Evolutionary conservation across 495 filamentous ascomycete genomes (phyloP).

Genomic region (Copromyces sp.): DNA sequence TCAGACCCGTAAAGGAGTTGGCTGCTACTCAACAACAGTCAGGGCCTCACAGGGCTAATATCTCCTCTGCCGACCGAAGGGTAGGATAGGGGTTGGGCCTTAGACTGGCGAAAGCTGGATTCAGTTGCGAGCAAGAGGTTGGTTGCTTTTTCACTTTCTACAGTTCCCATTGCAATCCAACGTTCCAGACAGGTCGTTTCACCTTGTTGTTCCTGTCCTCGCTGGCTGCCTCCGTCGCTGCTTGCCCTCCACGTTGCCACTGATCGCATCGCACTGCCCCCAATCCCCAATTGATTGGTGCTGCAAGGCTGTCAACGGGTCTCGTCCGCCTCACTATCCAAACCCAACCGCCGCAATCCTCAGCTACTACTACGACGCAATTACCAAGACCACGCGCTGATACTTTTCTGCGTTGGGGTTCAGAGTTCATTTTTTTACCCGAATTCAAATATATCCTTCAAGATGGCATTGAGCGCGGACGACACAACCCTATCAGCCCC

Average conservation of each 20-base stretch:
- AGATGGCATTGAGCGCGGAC: conserved; percentile 30
- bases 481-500: conserved; percentile 26
- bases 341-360: neutral
- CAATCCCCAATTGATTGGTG: neutral
- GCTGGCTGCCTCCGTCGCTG: neutral
- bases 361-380: neutral
- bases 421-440: neutral
- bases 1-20: neutral
- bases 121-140: neutral
- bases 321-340: neutral
- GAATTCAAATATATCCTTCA: neutral
- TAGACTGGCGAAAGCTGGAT: neutral
- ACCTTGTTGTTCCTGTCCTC: neutral
- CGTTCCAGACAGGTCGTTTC: neutral
- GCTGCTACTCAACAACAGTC: neutral
- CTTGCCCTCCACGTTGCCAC: neutral
- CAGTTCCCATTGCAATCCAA: neutral
- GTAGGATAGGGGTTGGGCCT: neutral
- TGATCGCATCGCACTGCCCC: neutral
- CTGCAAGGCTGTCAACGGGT: neutral
- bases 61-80: neutral
- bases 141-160: neutral
- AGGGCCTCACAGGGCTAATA: neutral
- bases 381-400: neutral
- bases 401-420: neutral